These are phyloP conservation scores for Suhomyces yuchorum DNA, from an alignment of 1,139 yeast species.

Conservation along the genomic window DNA sequence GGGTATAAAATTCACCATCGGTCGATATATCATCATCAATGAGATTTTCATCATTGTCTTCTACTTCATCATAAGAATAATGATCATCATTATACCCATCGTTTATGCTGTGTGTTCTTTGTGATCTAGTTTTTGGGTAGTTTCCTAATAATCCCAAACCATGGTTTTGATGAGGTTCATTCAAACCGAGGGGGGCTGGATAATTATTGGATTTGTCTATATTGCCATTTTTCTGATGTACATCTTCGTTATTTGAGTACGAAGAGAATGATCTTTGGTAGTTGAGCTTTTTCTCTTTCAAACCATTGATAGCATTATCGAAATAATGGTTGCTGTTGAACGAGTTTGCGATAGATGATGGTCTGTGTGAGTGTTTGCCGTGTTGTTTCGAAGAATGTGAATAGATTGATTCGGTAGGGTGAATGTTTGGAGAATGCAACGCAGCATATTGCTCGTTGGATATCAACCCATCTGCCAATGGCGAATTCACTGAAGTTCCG, in stretches of 20 bases:
- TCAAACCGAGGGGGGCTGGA: constrained; percentile 12
- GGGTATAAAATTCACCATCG: constrained; percentile 29
- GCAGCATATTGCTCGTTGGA: constrained; percentile 11
- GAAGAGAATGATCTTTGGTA: constrained; percentile 20
- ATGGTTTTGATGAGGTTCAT: constrained; percentile 5
- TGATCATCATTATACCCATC: constrained; percentile 21
- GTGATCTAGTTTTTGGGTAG: constrained; percentile 13
- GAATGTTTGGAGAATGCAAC: constrained; percentile 5
- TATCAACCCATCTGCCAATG: constrained; percentile 9
- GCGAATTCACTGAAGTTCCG: constrained; percentile 8
- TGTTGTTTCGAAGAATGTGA: constrained; percentile 20
- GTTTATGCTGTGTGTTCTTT: constrained; percentile 19
- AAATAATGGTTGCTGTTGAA: constrained; percentile 25
- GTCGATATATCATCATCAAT: constrained; percentile 37
- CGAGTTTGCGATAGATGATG: constrained; percentile 24
- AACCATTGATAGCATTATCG: constrained; percentile 22
- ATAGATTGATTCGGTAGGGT: constrained; percentile 16
- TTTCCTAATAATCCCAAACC: constrained; percentile 16
- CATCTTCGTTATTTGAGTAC: constrained; percentile 17
- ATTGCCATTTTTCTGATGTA: constrained; percentile 5
- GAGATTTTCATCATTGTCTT: constrained; percentile 31
- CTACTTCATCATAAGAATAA: constrained; percentile 35
- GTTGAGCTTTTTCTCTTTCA: constrained; percentile 16
- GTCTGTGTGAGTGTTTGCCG: constrained; percentile 14
- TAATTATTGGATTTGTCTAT: constrained; percentile 8